phyloP scores from a whole-genome alignment of 805 yeast genomes.

The Myxozyma neglecta region DNA sequence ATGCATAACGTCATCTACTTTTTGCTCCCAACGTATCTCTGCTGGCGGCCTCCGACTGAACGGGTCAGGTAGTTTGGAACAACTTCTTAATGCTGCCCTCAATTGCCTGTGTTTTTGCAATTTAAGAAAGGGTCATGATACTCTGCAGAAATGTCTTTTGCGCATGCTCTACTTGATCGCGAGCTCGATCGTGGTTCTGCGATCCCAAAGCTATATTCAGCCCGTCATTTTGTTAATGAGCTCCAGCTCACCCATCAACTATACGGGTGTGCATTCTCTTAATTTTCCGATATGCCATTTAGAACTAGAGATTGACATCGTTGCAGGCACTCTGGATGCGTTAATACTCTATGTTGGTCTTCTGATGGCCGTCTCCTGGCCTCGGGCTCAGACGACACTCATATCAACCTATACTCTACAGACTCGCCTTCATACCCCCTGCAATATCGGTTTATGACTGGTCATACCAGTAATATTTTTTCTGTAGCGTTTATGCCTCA shows the following conservation, averaged over 20 bases:
- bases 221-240: slow-evolving; percentile 14
- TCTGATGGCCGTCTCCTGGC: slow-evolving; percentile 27
- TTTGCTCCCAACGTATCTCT: no score
- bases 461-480: slow-evolving; percentile 31
- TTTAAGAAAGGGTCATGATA: not conserved
- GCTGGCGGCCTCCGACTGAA: no score
- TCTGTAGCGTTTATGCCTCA: slow-evolving; percentile 31
- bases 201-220: slow-evolving; percentile 11
- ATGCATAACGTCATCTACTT: no score
- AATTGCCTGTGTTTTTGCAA: not conserved
- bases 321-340: slow-evolving; percentile 27
- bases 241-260: slow-evolving; percentile 29
- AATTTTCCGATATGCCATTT: not conserved
- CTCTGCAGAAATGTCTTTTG: not conserved
- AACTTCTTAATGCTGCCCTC: not conserved
- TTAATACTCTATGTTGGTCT: slow-evolving; percentile 32
- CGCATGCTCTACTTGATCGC: not conserved
- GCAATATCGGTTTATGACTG: slow-evolving; percentile 24
- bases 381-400: slow-evolving; percentile 33
- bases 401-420: slow-evolving; percentile 28
- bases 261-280: slow-evolving; percentile 12
- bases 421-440: slow-evolving; percentile 19
- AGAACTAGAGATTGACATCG: not conserved
- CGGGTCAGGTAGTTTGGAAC: not conserved
- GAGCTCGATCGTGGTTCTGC: slow-evolving; percentile 2